Percentiles rank a stretch among this genome's conserved stretches.
Conservation (phyloP, 176 grass and related monocot species). For the Panicum miliaceum region DNA sequence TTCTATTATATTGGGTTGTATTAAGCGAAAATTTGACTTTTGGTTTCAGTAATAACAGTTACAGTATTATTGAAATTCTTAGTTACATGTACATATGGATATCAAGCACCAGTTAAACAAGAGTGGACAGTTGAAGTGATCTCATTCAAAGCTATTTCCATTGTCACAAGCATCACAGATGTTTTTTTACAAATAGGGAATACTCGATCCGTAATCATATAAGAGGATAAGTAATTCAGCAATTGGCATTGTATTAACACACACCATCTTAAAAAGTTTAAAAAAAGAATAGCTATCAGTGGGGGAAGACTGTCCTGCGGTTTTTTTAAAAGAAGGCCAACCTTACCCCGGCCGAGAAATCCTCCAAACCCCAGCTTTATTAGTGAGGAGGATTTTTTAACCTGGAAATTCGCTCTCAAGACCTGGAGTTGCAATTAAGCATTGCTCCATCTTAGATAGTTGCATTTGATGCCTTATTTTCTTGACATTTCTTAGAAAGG, state of each 20-base stretch:
- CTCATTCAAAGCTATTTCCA: neutral
- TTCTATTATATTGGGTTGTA: neutral
- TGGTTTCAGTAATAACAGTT: constrained; percentile 28
- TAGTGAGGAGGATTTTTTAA: too few relatives aligned
- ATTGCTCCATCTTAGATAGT: neutral
- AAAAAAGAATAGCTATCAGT: too few relatives aligned
- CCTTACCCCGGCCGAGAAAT: too few relatives aligned
- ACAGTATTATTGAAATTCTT: neutral
- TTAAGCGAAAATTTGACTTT: neutral
- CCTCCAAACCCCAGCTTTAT: too few relatives aligned
- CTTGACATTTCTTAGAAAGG: neutral
- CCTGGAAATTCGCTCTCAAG: too few relatives aligned
- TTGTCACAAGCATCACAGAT: neutral
- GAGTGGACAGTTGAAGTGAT: neutral
- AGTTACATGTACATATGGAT: neutral
- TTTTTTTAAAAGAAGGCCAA: too few relatives aligned
- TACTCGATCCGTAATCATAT: constrained; percentile 9
- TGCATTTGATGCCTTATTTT: neutral
- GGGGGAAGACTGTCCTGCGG: too few relatives aligned
- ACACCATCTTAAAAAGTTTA: too few relatives aligned
- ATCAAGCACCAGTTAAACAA: neutral
- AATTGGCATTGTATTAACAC: neutral
- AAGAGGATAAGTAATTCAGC: neutral
- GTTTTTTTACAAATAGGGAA: neutral
- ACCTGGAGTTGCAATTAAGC: too few relatives aligned